A percentile compares a stretch with the other conserved stretches of the same genome.
Evolutionary conservation across 495 filamentous ascomycete species (phyloP).

Genomic region (Diplogelasinospora grovesii): DNA sequence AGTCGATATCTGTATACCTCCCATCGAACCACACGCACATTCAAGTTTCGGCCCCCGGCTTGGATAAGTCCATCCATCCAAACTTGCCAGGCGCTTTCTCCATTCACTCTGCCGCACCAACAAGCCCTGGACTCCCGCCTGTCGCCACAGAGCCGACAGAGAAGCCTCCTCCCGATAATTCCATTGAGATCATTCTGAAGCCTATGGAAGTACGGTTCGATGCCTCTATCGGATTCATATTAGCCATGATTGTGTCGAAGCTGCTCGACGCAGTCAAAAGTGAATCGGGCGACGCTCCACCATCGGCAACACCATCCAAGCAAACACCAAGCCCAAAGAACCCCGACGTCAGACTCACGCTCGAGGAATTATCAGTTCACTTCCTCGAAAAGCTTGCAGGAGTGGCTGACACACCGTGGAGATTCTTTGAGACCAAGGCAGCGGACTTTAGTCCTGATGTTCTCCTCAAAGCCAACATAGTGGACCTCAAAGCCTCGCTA

Average conservation of each 20-base stretch:
- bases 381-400: slow-evolving; percentile 60
- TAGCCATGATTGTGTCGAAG: slow-evolving; percentile 53
- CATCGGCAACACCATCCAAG: slow-evolving; percentile 17
- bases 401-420: slow-evolving; percentile 31
- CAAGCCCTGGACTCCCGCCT: slow-evolving; percentile 15
- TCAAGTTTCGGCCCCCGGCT: slow-evolving; percentile 18
- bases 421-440: slow-evolving; percentile 24
- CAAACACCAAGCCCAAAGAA: slow-evolving; percentile 19
- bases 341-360: slow-evolving; percentile 42
- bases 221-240: slow-evolving; percentile 59
- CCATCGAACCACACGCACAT: slow-evolving; percentile 35
- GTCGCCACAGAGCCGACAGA: slow-evolving; percentile 1
- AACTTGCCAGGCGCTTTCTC: slow-evolving; percentile 55
- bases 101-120: slow-evolving; percentile 30
- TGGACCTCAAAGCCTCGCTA: slow-evolving; percentile 37
- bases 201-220: slow-evolving; percentile 56
- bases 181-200: slow-evolving; percentile 50
- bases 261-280: slow-evolving; percentile 40
- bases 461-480: slow-evolving; percentile 43
- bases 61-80: slow-evolving; percentile 31
- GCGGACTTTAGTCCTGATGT: slow-evolving; percentile 36
- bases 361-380: slow-evolving; percentile 51
- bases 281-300: slow-evolving; percentile 14
- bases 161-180: slow-evolving; percentile 22
- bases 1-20: slow-evolving; percentile 36